Percentiles rank a stretch among this genome's conserved stretches.
Evolutionary conservation across 148 eudicot species (phyloP).

Genomic region (Spergularia marina): DNA sequence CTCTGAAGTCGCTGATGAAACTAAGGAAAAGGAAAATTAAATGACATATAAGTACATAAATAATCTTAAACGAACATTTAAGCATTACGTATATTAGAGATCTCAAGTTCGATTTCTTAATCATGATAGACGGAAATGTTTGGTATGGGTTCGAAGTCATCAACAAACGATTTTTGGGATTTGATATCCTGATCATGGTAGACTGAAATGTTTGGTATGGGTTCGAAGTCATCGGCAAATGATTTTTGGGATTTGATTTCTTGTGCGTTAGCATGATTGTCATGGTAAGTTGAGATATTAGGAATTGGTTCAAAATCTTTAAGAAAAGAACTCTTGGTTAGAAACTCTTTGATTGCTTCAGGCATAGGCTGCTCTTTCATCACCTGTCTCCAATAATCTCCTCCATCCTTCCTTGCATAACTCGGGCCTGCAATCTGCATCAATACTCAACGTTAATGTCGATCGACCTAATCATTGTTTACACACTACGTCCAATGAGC

Average conservation of each 20-base stretch:
- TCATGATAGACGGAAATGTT: constrained; percentile 8
- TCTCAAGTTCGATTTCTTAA: too few relatives aligned
- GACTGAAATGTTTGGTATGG: neutral
- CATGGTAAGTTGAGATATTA: neutral
- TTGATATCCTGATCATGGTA: neutral
- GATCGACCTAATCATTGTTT: neutral
- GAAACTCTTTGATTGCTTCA: neutral
- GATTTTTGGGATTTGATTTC: neutral
- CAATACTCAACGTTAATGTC: neutral
- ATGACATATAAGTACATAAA: too few relatives aligned
- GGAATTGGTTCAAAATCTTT: neutral
- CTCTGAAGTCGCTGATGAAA: too few relatives aligned
- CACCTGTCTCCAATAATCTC: neutral
- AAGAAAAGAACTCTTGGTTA: neutral
- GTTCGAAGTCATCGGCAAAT: constrained; percentile 12
- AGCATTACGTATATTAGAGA: too few relatives aligned
- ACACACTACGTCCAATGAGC: too few relatives aligned
- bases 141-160: constrained; percentile 11
- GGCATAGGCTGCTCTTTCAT: constrained; percentile 16
- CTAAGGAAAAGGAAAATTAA: too few relatives aligned
- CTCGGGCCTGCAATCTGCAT: neutral
- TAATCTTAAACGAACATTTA: too few relatives aligned
- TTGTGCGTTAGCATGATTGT: neutral
- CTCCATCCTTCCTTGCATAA: neutral
- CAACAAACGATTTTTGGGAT: neutral